Conservation (phyloP, 495 filamentous ascomycete genomes). For the Alectoria sarmentosa region DNA sequence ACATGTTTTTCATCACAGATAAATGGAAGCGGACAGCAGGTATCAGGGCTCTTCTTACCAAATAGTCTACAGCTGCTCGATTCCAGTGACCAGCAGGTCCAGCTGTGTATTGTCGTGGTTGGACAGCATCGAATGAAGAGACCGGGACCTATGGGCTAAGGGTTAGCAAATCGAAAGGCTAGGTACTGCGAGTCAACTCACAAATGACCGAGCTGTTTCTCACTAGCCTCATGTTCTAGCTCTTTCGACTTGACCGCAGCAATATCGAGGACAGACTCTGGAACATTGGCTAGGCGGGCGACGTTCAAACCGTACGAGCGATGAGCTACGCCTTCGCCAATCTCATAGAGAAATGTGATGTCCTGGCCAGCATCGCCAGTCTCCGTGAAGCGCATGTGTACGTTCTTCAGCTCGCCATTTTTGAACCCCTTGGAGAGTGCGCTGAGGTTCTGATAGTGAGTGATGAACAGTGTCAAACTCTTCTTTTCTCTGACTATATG, state of each 20-base stretch:
- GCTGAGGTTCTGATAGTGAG: slow-evolving; percentile 87
- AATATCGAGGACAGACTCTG: slow-evolving; percentile 63
- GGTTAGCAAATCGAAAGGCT: not conserved
- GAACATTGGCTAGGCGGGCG: slow-evolving; percentile 77
- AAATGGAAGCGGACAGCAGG: not conserved
- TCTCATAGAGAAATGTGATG: slow-evolving; percentile 80
- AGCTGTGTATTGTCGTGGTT: slow-evolving; percentile 7
- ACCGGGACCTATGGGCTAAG: slow-evolving; percentile 19
- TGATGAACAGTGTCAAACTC: slow-evolving; percentile 88
- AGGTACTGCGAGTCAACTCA: slow-evolving; percentile 4
- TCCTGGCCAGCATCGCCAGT: slow-evolving; percentile 36
- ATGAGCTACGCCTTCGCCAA: slow-evolving; percentile 84
- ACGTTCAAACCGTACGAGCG: slow-evolving; percentile 92
- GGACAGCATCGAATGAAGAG: slow-evolving; percentile 8
- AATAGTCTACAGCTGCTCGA: slow-evolving; percentile 24
- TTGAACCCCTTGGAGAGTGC: slow-evolving; percentile 60
- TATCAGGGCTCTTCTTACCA: not conserved
- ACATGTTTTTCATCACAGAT: slow-evolving; percentile 20
- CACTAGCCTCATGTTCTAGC: slow-evolving; percentile 66
- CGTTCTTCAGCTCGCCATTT: slow-evolving; percentile 56
- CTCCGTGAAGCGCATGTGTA: slow-evolving; percentile 79
- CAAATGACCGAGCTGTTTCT: slow-evolving; percentile 43
- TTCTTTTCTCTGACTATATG: slow-evolving; percentile 66
- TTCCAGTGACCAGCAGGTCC: slow-evolving; percentile 24
- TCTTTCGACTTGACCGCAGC: slow-evolving; percentile 72